Conservation (phyloP, 352 stramenopile species). For the Phytophthora podocarpi region DNA sequence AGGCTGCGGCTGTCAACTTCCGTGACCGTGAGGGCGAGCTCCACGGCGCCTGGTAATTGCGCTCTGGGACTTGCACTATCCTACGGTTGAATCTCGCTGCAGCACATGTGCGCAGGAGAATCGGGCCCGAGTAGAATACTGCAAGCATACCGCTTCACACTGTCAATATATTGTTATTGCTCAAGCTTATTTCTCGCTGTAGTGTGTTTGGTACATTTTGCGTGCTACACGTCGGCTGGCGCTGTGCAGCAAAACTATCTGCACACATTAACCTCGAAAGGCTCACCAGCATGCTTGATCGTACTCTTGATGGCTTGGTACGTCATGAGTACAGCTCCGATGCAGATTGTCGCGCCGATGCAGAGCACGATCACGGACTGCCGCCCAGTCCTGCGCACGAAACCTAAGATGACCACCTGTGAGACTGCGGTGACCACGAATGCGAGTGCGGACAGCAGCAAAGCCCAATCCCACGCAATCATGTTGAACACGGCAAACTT, state of each 20-base stretch:
- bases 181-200: slow-evolving; percentile 4
- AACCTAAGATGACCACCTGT: slow-evolving; percentile 54
- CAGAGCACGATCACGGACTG: slow-evolving; percentile 68
- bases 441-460: slow-evolving; percentile 40
- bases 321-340: slow-evolving; percentile 54
- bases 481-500: slow-evolving; percentile 68
- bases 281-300: slow-evolving; percentile 43
- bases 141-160: slow-evolving; percentile 7
- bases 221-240: too few relatives aligned
- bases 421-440: slow-evolving; percentile 53
- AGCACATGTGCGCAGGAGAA: background rate
- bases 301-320: slow-evolving; percentile 56
- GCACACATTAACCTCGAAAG: slow-evolving; percentile 48
- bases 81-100: background rate
- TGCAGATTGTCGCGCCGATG: slow-evolving; percentile 48
- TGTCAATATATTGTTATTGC: slow-evolving; percentile 34
- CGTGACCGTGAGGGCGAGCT: slow-evolving; percentile 95
- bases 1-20: slow-evolving; percentile 96
- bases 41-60: slow-evolving; percentile 66
- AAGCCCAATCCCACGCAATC: slow-evolving; percentile 57
- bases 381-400: slow-evolving; percentile 50
- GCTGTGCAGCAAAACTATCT: slow-evolving; percentile 12
- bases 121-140: slow-evolving; percentile 8
- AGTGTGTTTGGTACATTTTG: too few relatives aligned
- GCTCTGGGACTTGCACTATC: slow-evolving; percentile 12